Percentiles rank a stretch among this genome's conserved stretches.
These are phyloP conservation scores for Fulvia fulva DNA, from an alignment of 2,329 filamentous ascomycete species.

Conservation along the genomic window DNA sequence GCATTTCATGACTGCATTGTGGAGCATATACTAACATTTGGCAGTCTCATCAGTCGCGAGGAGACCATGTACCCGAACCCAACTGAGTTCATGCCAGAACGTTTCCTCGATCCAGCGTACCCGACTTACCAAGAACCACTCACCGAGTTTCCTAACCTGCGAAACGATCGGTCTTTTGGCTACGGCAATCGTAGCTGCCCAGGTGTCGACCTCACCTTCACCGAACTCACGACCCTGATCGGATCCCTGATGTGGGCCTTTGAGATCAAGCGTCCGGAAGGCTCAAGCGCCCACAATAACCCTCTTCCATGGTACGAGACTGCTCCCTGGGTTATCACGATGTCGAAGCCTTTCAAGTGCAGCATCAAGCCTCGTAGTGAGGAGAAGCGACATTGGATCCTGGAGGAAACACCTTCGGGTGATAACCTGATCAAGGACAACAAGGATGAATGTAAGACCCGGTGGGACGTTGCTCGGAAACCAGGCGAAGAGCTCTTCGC, in stretches of 20 bases:
- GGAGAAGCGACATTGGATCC: constrained; percentile 30
- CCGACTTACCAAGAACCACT: constrained; percentile 36
- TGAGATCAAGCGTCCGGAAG: constrained; percentile 28
- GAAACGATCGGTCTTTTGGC: constrained; percentile 32
- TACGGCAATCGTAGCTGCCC: constrained; percentile 35
- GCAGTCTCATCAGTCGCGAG: constrained; percentile 32
- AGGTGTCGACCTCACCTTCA: constrained; percentile 33
- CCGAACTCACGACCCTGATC: constrained; percentile 31
- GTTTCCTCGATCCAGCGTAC: constrained; percentile 32
- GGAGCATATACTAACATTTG: background rate
- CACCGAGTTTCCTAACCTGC: constrained; percentile 34
- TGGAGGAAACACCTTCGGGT: constrained; percentile 24
- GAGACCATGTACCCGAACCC: constrained; percentile 28
- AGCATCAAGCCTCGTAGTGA: constrained; percentile 30
- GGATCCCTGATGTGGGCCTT: constrained; percentile 32
- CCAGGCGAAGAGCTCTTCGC: constrained; percentile 20
- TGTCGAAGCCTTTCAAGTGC: constrained; percentile 32
- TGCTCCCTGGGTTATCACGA: constrained; percentile 34
- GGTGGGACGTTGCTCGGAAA: constrained; percentile 22
- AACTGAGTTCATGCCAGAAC: constrained; percentile 33
- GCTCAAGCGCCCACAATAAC: constrained; percentile 20
- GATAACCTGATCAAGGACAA: constrained; percentile 25
- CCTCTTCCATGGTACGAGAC: constrained; percentile 34
- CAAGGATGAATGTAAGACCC: constrained; percentile 17
- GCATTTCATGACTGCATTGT: background rate